Base-by-base conservation (phyloP, 148 eudicot genomes). In the Vaccinium vitisidaea region DNA sequence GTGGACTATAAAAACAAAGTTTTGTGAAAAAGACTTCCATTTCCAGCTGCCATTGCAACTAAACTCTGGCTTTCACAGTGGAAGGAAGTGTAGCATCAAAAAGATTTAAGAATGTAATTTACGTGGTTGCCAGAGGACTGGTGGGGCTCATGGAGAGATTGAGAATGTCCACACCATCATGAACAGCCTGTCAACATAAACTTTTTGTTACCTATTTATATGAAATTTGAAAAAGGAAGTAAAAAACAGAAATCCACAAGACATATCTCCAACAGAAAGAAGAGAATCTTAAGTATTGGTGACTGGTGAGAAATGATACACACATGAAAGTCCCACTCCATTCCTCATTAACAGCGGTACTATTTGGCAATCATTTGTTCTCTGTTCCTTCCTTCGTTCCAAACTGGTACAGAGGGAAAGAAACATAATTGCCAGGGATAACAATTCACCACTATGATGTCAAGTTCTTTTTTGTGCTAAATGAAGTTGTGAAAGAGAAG, bases 111-210 rank as follows among this genome's bases (percentile, higher is more conserved):
- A 94, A 97, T 56, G 99, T 93, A 55, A 94, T 91, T 88, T 92
- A 94, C 73, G 98, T 94, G 85, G 92, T 89, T 74, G 99, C 92
- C 49, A 98, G 99, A 46, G 98, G 98, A 89, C 98, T 92, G 86
- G 94, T 94, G 65, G 98, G 98, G 52, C 99, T 98, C 75, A 97
- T 96, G 56, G 98, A 97, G 83, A 97, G 99, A 85, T 95, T 97
- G 77, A 97, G 88, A 85, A 95, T 95, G 88, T 97, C 99, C 79
- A 97, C 99, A 77, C 99, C 98, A 88, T 97, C 98, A 81, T 92
- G 96, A 87, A 95, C 99, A 76, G 99, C 98, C 99, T 97, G 92
- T 89, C 53, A 90, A 86, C 19, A 87, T 13, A 53, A 49, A 43
- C n/a, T 23, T 82, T 3, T 19, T 5, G 54, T 80, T 11, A 80